Evolutionary conservation across 371 early-diverging fungal species (phyloP), one percentile per base, ranked within the genome.

Genomic region (Mucor ambiguus): DNA sequence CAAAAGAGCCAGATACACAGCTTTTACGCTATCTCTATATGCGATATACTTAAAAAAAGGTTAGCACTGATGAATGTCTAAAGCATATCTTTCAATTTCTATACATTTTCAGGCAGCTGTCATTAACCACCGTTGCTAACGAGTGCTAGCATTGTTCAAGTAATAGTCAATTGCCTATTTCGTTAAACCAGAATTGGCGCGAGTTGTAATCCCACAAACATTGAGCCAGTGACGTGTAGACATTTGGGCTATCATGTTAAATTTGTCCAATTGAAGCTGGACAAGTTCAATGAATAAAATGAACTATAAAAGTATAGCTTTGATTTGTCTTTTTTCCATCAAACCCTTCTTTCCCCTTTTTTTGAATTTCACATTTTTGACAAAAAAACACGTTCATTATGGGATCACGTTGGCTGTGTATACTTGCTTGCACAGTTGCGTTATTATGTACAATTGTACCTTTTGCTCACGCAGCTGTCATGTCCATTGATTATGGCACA

Each of bases 401-500:
- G 70, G 33, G 56, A 56, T 52, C 65, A 49, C 70, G 70, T 64
- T 74, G 70, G 74, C 62, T 70, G 44, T 74, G 67, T 63, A 33
- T 60, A 49, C 54, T 68, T 29, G 20, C 58, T 63, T 67, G 29
- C 66, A 67, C 66, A 69, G 64, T 64, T 10, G 66, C 59, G 37
- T 41, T 74, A 43, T 18, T 74, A 57, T 64, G 67, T 41, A 58
- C 41, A 5, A 37, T 64, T 4, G 6, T 67, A 55, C 67, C 70
- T 26, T n/a, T 59, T 22, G 70, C 68, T 30, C 63, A 74, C 11
- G 89, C 89, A 14, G 89, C 90, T 16, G 96, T 98, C 44, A 90
- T 98, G 76, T 95, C 96, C 16, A 94, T 98, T 73, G 99, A 98
- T 77, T 95, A 91, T 74, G 99, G 99, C 60, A 90, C 94, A 0